Percentiles rank a stretch among this genome's conserved stretches.
Conservation (phyloP, 1,284 basidiomycete genomes). For the Rhodofomes roseus region DNA sequence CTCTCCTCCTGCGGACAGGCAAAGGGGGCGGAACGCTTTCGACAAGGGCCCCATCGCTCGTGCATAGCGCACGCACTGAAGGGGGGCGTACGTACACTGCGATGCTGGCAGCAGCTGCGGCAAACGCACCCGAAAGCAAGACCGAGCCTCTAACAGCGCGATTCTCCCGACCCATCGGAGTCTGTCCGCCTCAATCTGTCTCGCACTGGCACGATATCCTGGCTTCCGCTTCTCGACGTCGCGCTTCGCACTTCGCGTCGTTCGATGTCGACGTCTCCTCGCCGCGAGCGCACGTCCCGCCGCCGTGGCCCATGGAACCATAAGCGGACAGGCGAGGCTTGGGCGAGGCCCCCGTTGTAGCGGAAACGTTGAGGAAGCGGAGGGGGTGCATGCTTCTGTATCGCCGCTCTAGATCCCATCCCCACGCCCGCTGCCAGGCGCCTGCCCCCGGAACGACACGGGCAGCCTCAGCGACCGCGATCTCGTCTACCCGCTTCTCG, state of each 20-base stretch:
- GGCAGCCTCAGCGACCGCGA: neutral
- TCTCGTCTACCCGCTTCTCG: neutral
- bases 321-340: neutral
- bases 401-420: slow-evolving; percentile 1
- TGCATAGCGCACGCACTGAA: too few species aligned
- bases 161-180: slow-evolving; percentile 1
- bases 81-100: too few species aligned
- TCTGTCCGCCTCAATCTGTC: neutral
- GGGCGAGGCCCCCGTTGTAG: neutral
- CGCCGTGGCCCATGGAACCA: neutral
- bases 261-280: neutral
- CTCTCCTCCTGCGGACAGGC: neutral
- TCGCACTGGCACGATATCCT: neutral
- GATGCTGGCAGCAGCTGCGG: neutral
- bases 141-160: neutral
- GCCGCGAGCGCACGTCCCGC: neutral
- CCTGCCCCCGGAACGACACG: neutral
- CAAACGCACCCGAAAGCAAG: neutral
- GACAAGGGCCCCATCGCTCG: too few species aligned
- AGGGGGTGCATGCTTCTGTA: neutral
- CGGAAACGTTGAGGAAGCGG: neutral
- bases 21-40: too few species aligned
- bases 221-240: neutral
- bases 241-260: neutral
- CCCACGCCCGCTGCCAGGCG: neutral